Percentiles rank a stretch among this genome's conserved stretches.
phyloP scores from a whole-genome alignment of 768 basidiomycete species.

The Boletus huronensis region DNA sequence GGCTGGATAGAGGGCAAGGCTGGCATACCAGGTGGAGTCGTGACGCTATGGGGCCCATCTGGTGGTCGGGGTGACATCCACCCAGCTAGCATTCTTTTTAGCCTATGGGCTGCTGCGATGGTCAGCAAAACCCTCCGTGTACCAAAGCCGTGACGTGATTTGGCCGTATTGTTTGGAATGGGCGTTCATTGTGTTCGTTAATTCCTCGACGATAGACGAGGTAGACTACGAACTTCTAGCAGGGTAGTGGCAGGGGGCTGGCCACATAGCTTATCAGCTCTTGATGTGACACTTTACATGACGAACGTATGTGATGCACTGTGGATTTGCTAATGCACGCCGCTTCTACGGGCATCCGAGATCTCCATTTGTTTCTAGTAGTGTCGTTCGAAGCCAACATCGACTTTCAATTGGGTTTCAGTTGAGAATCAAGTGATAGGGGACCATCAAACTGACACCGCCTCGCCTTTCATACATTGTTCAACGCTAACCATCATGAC shows the following conservation, averaged over 20 bases:
- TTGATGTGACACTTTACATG: conserved; percentile 10
- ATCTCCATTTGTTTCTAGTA: background rate
- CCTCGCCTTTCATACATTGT: background rate
- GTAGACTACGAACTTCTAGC: conserved; percentile 5
- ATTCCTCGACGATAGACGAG: background rate
- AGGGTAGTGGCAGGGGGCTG: background rate
- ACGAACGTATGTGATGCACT: conserved; percentile 13
- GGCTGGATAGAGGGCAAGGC: conserved; percentile 81
- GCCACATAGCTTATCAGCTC: conserved; percentile 3
- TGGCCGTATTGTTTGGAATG: background rate
- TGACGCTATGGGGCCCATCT: conserved; percentile 65
- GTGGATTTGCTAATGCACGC: conserved; percentile 1
- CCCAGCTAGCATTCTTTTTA: conserved; percentile 72
- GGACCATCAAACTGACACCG: background rate
- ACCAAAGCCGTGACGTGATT: conserved; percentile 59
- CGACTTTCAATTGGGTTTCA: background rate
- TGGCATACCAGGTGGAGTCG: conserved; percentile 73
- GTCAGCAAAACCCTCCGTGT: conserved; percentile 94
- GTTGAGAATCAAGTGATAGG: background rate
- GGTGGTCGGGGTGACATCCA: conserved; percentile 87
- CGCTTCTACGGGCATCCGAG: background rate
- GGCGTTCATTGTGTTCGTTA: background rate
- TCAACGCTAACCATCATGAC: too few species aligned
- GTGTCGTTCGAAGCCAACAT: background rate
- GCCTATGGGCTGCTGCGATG: conserved; percentile 91